Percentiles rank a stretch among this genome's conserved stretches.
Conservation (phyloP, 768 basidiomycete genomes). For the Nevesoporus exiguus region DNA sequence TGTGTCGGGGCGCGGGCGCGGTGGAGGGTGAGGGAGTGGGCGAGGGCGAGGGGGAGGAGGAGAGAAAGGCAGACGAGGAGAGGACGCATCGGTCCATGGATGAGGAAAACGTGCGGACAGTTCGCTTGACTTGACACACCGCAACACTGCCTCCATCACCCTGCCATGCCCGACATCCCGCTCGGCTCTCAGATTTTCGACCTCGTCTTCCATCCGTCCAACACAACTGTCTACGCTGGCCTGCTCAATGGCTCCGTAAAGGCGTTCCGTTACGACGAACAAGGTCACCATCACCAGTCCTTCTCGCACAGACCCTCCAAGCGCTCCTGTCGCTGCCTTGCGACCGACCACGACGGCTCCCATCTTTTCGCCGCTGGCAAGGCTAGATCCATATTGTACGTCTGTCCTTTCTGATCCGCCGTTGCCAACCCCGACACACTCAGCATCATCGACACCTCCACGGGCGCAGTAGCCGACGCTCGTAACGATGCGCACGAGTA, state of each 20-base stretch:
- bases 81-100: constrained; percentile 37
- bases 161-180: constrained; percentile 67
- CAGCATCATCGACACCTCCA: constrained; percentile 66
- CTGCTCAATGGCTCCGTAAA: constrained; percentile 82
- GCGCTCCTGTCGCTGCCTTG: constrained; percentile 76
- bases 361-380: constrained; percentile 80
- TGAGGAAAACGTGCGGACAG: too few species aligned
- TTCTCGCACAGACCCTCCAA: constrained; percentile 76
- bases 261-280: constrained; percentile 75
- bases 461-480: constrained; percentile 49
- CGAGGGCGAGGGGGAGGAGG: constrained; percentile 29
- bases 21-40: constrained; percentile 32
- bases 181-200: constrained; percentile 85
- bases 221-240: constrained; percentile 68
- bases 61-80: constrained; percentile 23
- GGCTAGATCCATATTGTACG: constrained; percentile 74
- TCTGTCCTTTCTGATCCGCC: constrained; percentile 11
- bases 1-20: constrained; percentile 3
- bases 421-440: constrained; percentile 13
- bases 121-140: too few species aligned
- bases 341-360: constrained; percentile 62
- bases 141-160: too few species aligned
- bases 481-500: constrained; percentile 63
- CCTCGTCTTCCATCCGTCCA: constrained; percentile 77
- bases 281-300: constrained; percentile 50